Percentiles rank a stretch among this genome's conserved stretches.
These are phyloP conservation scores for Handroanthus guayacan DNA, from an alignment of 257 asterid genomes.

Conservation along the genomic window DNA sequence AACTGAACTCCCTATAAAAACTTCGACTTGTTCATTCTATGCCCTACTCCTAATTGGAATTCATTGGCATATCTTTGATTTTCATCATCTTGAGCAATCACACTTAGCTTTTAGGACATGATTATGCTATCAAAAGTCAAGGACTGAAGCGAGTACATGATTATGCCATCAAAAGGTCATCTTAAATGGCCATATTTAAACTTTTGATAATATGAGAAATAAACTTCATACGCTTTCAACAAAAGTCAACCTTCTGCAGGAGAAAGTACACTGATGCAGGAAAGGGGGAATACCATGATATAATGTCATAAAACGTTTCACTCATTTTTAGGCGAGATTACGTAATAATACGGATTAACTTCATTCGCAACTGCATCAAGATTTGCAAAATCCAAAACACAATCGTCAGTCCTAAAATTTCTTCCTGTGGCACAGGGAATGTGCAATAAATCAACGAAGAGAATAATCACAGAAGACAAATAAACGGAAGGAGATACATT, in stretches of 20 bases:
- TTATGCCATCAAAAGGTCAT: too few species aligned
- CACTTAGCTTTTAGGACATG: background rate
- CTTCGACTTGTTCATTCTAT: constrained; percentile 1
- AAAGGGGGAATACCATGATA: background rate
- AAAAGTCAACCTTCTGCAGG: too few species aligned
- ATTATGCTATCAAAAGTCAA: background rate
- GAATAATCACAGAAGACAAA: constrained; percentile 4
- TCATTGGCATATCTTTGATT: constrained; percentile 4
- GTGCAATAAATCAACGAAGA: background rate
- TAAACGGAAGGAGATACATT: background rate
- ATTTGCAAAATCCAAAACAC: background rate
- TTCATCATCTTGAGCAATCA: background rate
- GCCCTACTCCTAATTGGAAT: constrained; percentile 1
- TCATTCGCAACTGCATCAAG: constrained; percentile 16
- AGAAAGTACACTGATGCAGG: background rate
- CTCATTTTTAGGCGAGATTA: constrained; percentile 2
- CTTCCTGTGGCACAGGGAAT: constrained; percentile 8
- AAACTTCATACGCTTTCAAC: too few species aligned
- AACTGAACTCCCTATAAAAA: constrained; percentile 18
- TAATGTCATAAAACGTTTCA: background rate
- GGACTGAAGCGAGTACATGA: background rate
- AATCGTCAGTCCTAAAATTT: background rate
- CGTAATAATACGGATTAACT: background rate
- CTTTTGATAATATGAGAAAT: too few species aligned
- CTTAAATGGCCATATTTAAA: too few species aligned